These are phyloP conservation scores for Chaetomidium leptoderma DNA, from an alignment of 495 filamentous ascomycete species.

Conservation along the genomic window DNA sequence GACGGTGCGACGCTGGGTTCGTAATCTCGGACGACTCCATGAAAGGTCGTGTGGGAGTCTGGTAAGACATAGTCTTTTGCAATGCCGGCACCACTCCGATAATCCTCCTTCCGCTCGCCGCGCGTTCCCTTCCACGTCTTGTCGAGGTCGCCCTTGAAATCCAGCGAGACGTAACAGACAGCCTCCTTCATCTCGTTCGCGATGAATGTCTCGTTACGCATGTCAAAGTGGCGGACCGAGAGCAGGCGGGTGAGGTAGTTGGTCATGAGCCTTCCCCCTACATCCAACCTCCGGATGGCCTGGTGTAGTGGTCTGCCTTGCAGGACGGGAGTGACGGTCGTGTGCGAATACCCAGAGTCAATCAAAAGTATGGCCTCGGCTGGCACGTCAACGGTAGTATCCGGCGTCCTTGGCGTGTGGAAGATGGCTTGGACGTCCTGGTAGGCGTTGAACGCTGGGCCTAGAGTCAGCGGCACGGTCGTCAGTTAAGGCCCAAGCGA, in stretches of 20 bases:
- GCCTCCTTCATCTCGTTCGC: conserved; percentile 96
- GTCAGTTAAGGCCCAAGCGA: conserved; percentile 7
- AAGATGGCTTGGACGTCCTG: conserved; percentile 68
- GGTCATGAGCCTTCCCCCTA: conserved; percentile 92
- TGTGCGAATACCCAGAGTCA: conserved; percentile 90
- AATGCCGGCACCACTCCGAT: conserved; percentile 59
- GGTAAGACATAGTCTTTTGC: conserved; percentile 91
- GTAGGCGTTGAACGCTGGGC: conserved; percentile 74
- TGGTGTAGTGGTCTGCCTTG: conserved; percentile 74
- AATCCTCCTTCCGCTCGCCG: conserved; percentile 44
- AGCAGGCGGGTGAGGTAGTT: conserved; percentile 89
- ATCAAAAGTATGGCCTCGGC: conserved; percentile 81
- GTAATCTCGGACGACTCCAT: conserved; percentile 72
- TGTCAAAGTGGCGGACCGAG: conserved; percentile 86
- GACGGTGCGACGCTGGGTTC: conserved; percentile 51
- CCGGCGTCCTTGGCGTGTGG: conserved; percentile 40
- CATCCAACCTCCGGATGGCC: conserved; percentile 78
- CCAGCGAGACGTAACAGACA: conserved; percentile 73
- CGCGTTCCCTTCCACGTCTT: conserved; percentile 75
- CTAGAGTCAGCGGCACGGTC: conserved; percentile 21
- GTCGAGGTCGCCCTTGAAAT: conserved; percentile 79
- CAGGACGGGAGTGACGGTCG: conserved; percentile 83
- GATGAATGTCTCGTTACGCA: conserved; percentile 86
- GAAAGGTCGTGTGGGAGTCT: conserved; percentile 72
- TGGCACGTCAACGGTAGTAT: conserved; percentile 48